Evolutionary conservation across 306 rosid species (phyloP), one percentile per base, ranked within the genome.

Genomic region (Amphicarpaea edgeworthii): DNA sequence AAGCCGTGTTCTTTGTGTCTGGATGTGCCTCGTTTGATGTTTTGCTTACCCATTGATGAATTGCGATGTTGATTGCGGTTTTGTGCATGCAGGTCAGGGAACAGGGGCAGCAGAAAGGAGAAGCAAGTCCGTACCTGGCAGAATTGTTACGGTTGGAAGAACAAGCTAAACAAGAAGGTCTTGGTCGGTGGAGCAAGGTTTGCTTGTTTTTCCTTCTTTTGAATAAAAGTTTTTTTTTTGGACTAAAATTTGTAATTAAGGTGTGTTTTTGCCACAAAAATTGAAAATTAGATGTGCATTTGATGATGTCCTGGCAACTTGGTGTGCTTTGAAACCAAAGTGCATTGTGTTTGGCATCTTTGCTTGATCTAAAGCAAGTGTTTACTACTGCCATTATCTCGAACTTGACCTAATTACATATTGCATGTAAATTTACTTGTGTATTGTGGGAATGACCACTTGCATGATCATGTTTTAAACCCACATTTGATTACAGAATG

Each of bases 151-250:
- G 90, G 14, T 79, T 86, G n/a, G 97, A 96, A 84, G 99, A 96
- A 53, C 91, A 86, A 73, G 98, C 98, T 43, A 89, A 89, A 87
- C 90, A 91, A 70, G 90, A 90, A 32, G 98, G 98, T 50, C 85
- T 88, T 81, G 99, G 99, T 69, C 93, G 97, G 55, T 91, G 97
- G 97, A 96, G 91, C 87, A 90, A 90, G 98, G 99, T 96, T 61
- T 45, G 83, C 69, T 67, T 71, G 21, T 43, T 67, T 50, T 51
- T 69, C 67, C 38, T 7, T 42, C 15, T 58, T 32, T 80, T 32
- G 60, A 12, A 62, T 57, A 11, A 20, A 17, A 8, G n/a, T n/a
- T 7, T 14, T 65, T 75, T 60, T 0, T 2, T 30, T 30, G 0
- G 3, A 26, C 8, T 21, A 28, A 8, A 30, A 16, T 51, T 51